Evolutionary conservation across 2,329 filamentous ascomycete genomes (phyloP).

Genomic region (Neonectria ditissima): DNA sequence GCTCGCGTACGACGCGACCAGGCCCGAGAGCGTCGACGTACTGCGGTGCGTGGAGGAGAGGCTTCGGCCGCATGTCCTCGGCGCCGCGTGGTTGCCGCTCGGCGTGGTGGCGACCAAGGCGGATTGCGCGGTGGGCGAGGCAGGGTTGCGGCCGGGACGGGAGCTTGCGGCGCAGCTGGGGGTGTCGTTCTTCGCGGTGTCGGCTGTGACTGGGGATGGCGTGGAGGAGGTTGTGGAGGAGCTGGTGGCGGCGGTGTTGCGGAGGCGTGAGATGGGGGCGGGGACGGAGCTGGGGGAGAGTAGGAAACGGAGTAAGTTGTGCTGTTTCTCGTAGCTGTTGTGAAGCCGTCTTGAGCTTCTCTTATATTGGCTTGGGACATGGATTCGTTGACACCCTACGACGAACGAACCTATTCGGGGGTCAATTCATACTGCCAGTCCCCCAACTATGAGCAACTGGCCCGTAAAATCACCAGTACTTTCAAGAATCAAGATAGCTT

Average conservation of each 20-base stretch:
- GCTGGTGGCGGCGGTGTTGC: conserved; percentile 30
- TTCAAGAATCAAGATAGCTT: too few species aligned
- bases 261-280: conserved; percentile 27
- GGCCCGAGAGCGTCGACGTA: conserved; percentile 25
- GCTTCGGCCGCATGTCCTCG: background rate
- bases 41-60: conserved; percentile 18
- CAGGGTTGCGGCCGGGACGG: conserved; percentile 25
- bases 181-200: conserved; percentile 33
- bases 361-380: too few species aligned
- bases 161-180: conserved; percentile 30
- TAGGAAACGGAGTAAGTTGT: background rate
- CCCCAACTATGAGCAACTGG: too few species aligned
- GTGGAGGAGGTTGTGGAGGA: conserved; percentile 38
- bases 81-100: conserved; percentile 23
- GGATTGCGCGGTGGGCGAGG: conserved; percentile 33
- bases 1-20: conserved; percentile 33
- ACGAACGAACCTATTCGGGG: too few species aligned
- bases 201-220: conserved; percentile 36
- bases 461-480: too few species aligned
- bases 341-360: conserved; percentile 26
- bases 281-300: background rate
- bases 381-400: too few species aligned
- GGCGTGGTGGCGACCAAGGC: conserved; percentile 34
- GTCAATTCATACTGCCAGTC: too few species aligned
- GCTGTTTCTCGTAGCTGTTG: background rate